A percentile compares a stretch with the other conserved stretches of the same genome.
These are phyloP conservation scores for Phytophthora niederhauseri DNA, from an alignment of 352 stramenopile species.

Conservation along the genomic window DNA sequence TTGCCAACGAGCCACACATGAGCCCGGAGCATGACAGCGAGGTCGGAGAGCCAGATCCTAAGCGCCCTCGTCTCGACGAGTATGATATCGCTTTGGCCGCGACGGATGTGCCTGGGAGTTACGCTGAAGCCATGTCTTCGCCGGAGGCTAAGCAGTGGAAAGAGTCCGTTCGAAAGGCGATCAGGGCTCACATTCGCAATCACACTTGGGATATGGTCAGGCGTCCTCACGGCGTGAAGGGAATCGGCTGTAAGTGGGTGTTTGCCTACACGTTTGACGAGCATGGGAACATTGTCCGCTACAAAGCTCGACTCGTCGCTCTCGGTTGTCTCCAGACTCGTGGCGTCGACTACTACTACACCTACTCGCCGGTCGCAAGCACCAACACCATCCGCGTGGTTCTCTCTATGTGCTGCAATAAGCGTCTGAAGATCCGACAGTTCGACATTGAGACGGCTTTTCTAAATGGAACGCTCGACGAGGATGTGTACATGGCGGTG, in stretches of 20 bases:
- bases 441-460: conserved; percentile 43
- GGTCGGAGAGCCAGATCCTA: not conserved
- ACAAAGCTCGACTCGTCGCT: conserved; percentile 33
- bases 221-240: conserved; percentile 13
- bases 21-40: not conserved
- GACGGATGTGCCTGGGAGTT: conserved; percentile 7
- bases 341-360: conserved; percentile 33
- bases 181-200: conserved; percentile 12
- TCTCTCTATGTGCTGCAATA: conserved; percentile 26
- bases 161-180: conserved; percentile 15
- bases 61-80: conserved; percentile 9
- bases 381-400: conserved; percentile 29
- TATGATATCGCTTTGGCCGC: conserved; percentile 12
- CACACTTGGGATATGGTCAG: conserved; percentile 21
- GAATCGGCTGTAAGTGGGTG: conserved; percentile 35
- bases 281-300: conserved; percentile 23
- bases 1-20: not conserved
- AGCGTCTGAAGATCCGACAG: conserved; percentile 25
- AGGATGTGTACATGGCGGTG: conserved; percentile 34
- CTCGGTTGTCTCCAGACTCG: conserved; percentile 28
- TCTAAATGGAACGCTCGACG: conserved; percentile 36
- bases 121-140: conserved; percentile 11
- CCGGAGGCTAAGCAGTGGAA: conserved; percentile 10
- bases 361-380: conserved; percentile 35
- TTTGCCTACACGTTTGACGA: conserved; percentile 32